Conservation (phyloP, 2,329 filamentous ascomycete species). For the Neonectria ditissima region DNA sequence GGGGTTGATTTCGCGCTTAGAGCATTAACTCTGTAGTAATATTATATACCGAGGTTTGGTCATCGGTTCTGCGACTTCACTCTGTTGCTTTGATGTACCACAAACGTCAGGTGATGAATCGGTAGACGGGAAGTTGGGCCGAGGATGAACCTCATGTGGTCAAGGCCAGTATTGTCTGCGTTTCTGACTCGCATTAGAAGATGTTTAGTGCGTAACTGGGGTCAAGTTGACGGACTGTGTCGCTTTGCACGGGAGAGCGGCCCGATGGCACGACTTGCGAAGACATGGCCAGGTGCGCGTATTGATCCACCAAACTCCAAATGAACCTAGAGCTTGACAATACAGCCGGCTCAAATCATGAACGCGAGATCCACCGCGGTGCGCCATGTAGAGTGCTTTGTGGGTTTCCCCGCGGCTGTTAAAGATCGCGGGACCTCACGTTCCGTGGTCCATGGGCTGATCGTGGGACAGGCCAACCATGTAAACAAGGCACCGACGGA, state of each 20-base stretch:
- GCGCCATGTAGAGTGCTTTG: background rate
- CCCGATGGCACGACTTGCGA: constrained; percentile 1
- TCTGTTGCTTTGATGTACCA: background rate
- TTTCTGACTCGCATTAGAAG: background rate
- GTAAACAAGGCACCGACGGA: background rate
- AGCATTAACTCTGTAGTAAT: background rate
- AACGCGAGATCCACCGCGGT: background rate
- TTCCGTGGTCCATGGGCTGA: constrained; percentile 3
- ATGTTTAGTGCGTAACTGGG: no score
- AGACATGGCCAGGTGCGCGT: background rate
- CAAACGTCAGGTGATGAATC: background rate
- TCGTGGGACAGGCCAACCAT: background rate
- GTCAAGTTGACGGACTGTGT: background rate
- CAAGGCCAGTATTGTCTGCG: no score
- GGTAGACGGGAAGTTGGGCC: constrained; percentile 1
- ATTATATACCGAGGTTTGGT: background rate
- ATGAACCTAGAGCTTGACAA: background rate
- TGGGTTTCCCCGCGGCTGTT: background rate
- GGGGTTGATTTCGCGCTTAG: background rate
- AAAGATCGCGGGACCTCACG: constrained; percentile 2
- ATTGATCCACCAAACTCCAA: background rate
- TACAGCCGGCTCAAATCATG: background rate
- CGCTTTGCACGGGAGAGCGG: background rate
- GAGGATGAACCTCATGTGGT: background rate
- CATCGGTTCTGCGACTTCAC: background rate